phyloP scores from a whole-genome alignment of 2,329 filamentous ascomycete species.

The Pseudopyricularia cyperi region DNA sequence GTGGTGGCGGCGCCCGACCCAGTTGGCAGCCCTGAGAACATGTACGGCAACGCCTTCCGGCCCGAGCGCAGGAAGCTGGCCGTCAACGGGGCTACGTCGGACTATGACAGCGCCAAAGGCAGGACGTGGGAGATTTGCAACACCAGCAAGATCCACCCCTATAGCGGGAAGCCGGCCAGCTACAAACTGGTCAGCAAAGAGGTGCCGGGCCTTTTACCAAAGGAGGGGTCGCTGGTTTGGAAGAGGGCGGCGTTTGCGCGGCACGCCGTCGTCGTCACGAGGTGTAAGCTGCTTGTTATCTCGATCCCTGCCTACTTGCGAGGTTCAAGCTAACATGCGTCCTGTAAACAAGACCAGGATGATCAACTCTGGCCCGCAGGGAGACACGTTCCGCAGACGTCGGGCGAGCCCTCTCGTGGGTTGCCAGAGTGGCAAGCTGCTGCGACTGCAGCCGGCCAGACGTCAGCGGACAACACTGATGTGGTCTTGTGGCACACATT shows the following conservation, averaged over 20 bases:
- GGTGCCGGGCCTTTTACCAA: constrained; percentile 65
- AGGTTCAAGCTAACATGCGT: background rate
- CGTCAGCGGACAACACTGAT: constrained; percentile 45
- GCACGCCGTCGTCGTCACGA: constrained; percentile 80
- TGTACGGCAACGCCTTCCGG: constrained; percentile 82
- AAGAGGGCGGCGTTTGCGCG: constrained; percentile 80
- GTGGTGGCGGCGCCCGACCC: constrained; percentile 57
- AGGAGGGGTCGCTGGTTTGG: constrained; percentile 71
- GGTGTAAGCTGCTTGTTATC: constrained; percentile 49
- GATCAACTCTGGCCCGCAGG: constrained; percentile 76
- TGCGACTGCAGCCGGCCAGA: background rate
- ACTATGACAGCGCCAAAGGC: constrained; percentile 69
- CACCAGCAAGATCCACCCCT: constrained; percentile 68
- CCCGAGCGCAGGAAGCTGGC: constrained; percentile 70
- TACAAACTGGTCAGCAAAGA: constrained; percentile 89
- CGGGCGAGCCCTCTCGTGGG: constrained; percentile 61
- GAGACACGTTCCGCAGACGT: constrained; percentile 78
- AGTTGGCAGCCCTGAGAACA: constrained; percentile 71
- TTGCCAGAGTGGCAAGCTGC: constrained; percentile 62
- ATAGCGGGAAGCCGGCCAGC: constrained; percentile 70
- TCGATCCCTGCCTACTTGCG: too few species aligned
- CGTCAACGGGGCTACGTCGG: constrained; percentile 56
- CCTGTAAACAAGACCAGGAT: constrained; percentile 47
- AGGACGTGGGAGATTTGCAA: constrained; percentile 89
- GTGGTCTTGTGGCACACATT: constrained; percentile 92